These are phyloP conservation scores for Dictyostelium intermedium DNA, from an alignment of 78 protist species.

Conservation along the genomic window DNA sequence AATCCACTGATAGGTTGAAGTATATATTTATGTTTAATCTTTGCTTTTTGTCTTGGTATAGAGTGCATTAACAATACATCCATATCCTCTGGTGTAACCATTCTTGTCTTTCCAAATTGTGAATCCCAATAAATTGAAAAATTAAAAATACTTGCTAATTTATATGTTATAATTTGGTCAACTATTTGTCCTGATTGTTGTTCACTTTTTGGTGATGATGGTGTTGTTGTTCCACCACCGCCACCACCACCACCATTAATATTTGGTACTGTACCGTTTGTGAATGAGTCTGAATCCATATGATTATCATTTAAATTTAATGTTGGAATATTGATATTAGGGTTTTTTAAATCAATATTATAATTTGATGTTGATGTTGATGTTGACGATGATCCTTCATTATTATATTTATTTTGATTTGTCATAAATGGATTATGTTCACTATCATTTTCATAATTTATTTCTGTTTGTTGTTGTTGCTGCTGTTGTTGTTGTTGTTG, in stretches of 20 bases:
- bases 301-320: background rate
- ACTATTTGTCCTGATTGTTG: background rate
- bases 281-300: background rate
- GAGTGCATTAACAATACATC: slow-evolving; percentile 61
- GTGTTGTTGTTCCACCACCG: background rate
- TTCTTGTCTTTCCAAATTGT: slow-evolving; percentile 24
- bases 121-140: slow-evolving; percentile 68
- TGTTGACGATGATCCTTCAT: no score
- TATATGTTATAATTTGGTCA: slow-evolving; percentile 11
- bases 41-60: slow-evolving; percentile 48
- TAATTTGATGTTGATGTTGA: background rate
- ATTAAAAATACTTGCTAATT: slow-evolving; percentile 20
- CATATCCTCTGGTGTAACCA: slow-evolving; percentile 53
- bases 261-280: background rate
- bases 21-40: slow-evolving; percentile 45
- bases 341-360: no score
- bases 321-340: no score
- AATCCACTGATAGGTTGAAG: slow-evolving; percentile 41
- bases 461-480: background rate
- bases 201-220: background rate
- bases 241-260: background rate
- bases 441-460: slow-evolving; percentile 11
- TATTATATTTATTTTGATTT: background rate
- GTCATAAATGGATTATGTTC: slow-evolving; percentile 22
- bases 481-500: background rate